Percentiles rank a stretch among this genome's conserved stretches.
These are phyloP conservation scores for Cystobasidium onofrii DNA, from an alignment of 768 basidiomycete species.

Conservation along the genomic window DNA sequence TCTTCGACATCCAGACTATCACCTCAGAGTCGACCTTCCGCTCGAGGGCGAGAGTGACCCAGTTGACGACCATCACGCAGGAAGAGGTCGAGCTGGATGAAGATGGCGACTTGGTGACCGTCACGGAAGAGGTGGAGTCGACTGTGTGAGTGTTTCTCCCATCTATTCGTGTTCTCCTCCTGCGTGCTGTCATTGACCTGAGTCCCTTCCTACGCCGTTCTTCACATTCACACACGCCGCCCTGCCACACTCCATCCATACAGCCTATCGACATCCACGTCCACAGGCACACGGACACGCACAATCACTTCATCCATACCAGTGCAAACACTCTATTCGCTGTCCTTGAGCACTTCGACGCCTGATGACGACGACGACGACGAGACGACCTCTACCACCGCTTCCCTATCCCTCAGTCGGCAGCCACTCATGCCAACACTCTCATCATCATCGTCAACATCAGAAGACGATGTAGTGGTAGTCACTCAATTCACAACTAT, in stretches of 20 bases:
- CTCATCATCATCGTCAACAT: not conserved
- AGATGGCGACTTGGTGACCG: not conserved
- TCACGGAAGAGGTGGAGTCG: not conserved
- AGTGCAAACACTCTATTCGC: not conserved
- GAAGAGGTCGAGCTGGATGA: not conserved
- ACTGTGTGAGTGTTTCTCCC: not conserved
- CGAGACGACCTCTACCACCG: too few species aligned
- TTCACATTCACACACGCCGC: not conserved
- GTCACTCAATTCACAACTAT: slow-evolving; percentile 9
- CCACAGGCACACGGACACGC: not conserved
- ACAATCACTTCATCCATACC: not conserved
- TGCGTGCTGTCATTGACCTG: too few species aligned
- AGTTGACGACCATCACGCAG: not conserved
- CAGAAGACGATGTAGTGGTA: not conserved
- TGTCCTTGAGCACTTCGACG: not conserved
- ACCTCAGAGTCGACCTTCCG: not conserved
- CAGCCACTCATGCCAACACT: not conserved
- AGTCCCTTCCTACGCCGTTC: too few species aligned
- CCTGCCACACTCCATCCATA: not conserved
- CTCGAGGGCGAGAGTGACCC: not conserved
- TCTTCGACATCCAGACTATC: not conserved
- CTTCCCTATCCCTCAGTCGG: not conserved
- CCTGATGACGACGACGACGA: not conserved
- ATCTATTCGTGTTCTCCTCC: too few species aligned
- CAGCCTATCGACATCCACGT: not conserved